phyloP scores from a whole-genome alignment of 2,329 filamentous ascomycete genomes.

The Talaromyces amestolkiae region DNA sequence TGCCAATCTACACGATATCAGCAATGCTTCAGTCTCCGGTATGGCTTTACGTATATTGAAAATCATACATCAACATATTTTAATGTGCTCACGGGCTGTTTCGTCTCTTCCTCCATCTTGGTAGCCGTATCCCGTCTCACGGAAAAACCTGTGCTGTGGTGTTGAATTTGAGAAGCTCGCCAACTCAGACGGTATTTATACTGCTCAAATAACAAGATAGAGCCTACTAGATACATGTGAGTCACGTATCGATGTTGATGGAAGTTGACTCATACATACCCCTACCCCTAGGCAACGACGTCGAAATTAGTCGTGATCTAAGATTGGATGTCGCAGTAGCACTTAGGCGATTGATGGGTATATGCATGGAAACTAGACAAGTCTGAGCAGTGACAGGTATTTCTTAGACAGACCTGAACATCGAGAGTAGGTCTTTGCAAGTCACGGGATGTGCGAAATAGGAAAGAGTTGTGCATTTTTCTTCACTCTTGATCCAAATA shows the following conservation, averaged over 20 bases:
- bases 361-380: conserved; percentile 2
- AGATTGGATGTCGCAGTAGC: background rate
- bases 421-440: conserved; percentile 11
- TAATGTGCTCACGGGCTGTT: conserved; percentile 26
- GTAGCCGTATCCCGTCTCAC: background rate
- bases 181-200: background rate
- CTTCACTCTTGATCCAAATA: background rate
- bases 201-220: background rate
- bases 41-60: background rate
- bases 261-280: conserved; percentile 14
- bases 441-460: conserved; percentile 18
- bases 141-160: background rate
- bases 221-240: background rate
- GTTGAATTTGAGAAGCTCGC: background rate
- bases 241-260: background rate
- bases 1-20: conserved; percentile 63
- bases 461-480: conserved; percentile 8
- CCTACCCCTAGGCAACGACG: conserved; percentile 7
- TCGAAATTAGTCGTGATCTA: conserved; percentile 12
- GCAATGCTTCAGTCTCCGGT: too few species aligned
- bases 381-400: background rate
- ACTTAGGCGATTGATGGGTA: background rate
- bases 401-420: background rate
- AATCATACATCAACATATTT: conserved; percentile 49
- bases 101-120: conserved; percentile 25